Evolutionary conservation across 1,284 basidiomycete species (phyloP).

Genomic region (Ceratobasidium sp.): DNA sequence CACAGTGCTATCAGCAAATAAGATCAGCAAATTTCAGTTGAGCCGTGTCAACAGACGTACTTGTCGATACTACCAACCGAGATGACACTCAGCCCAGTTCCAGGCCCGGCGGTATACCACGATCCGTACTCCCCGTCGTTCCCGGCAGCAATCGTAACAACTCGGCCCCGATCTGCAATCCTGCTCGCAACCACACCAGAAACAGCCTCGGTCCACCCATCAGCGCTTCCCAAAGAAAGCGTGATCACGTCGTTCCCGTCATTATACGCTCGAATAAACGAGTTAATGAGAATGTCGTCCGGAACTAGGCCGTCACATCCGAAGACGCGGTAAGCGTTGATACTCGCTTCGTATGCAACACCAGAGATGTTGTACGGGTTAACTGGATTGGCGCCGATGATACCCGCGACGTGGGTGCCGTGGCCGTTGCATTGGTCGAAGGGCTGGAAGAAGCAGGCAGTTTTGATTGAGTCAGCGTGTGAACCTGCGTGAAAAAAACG

Average conservation of each 20-base stretch:
- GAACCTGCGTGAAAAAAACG: too few species aligned
- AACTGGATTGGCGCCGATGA: slow-evolving; percentile 57
- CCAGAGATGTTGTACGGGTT: slow-evolving; percentile 54
- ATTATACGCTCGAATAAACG: slow-evolving; percentile 51
- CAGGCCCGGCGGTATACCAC: slow-evolving; percentile 45
- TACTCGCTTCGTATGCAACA: slow-evolving; percentile 46
- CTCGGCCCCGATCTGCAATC: slow-evolving; percentile 55
- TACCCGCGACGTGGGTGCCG: slow-evolving; percentile 59
- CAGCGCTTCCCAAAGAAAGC: slow-evolving; percentile 59
- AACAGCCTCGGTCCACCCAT: slow-evolving; percentile 56
- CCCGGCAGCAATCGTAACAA: slow-evolving; percentile 52
- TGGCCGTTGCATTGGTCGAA: slow-evolving; percentile 59
- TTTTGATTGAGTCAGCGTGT: background rate
- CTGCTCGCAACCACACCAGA: slow-evolving; percentile 56
- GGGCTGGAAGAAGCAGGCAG: slow-evolving; percentile 23
- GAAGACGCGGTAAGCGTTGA: slow-evolving; percentile 48
- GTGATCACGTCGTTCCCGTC: slow-evolving; percentile 61
- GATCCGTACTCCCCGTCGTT: slow-evolving; percentile 48
- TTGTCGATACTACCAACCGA: slow-evolving; percentile 47
- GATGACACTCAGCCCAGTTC: slow-evolving; percentile 43
- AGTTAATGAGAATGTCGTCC: slow-evolving; percentile 45
- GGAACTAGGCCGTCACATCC: slow-evolving; percentile 42
- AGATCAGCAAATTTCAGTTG: slow-evolving; percentile 18
- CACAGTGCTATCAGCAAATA: background rate
- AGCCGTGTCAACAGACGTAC: slow-evolving; percentile 28